Base-by-base conservation (phyloP, 2,329 filamentous ascomycete genomes). In the Trichoderma sp. region DNA sequence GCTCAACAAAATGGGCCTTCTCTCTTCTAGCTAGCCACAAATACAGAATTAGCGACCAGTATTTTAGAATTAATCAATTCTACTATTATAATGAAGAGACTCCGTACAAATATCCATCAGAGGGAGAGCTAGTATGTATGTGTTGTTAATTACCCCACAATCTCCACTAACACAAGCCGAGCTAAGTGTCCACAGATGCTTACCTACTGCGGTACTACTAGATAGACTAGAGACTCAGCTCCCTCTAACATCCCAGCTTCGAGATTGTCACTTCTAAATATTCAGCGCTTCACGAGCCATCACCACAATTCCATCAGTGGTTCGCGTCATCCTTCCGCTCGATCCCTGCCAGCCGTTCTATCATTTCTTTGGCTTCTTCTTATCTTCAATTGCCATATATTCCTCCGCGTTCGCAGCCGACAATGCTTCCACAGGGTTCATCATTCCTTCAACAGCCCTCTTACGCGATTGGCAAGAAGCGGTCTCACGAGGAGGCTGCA, bases 401-500 rank as follows among this genome's bases (percentile, higher is more conserved):
- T 69, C 82, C 83, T 75, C 78, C 80, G 76, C 80, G 75, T 60
- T 77, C 79, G 38, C 77, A 80, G 56, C 66, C 76, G 79, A 75
- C 79, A 78, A 77, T 75, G 77, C 27, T 81, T 81, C 77, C 74
- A 65, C 78, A 63, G 75, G 76, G 67, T 62, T 79, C 38, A 78
- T 74, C 68, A 75, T 79, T 77, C 75, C 76, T 71, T 73, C 77
- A 62, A 65, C 65, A 72, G 77, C 79, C 80, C 35, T 68, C 77
- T 59, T 74, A 79, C n/a, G 76, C 78, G 31, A 78, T 80, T 75
- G 92, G 93, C 78, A 91, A 93, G 82, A 95, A 95, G 85, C 92
- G 93, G 79, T 94, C 93, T 77, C 90, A 93, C 81, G 92, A 94
- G 80, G 93, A 95, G 83, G 92, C 93, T 75, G 88, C 88, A 31